Evolutionary conservation across 768 basidiomycete genomes (phyloP).

Genomic region (Leccinum truebloodii): DNA sequence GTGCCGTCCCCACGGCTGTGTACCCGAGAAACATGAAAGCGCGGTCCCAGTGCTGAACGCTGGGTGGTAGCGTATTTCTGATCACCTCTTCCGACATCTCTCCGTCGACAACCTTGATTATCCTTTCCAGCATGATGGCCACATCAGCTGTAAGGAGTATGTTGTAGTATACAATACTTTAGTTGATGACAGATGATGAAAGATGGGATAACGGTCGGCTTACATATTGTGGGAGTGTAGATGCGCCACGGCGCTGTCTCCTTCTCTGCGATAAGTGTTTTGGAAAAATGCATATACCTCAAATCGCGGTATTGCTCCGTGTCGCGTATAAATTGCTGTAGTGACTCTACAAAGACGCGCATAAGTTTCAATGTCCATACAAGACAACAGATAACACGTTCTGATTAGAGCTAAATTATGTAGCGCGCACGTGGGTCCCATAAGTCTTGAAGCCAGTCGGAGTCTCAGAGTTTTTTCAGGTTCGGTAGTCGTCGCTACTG

Average conservation of each 20-base stretch:
- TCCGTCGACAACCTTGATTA: slow-evolving; percentile 19
- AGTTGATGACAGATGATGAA: neutral
- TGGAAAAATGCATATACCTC: neutral
- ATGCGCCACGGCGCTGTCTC: neutral
- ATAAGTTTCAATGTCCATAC: neutral
- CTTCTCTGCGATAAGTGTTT: neutral
- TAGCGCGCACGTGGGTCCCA: slow-evolving; percentile 28
- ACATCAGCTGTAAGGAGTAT: slow-evolving; percentile 14
- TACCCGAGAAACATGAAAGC: neutral
- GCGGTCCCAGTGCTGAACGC: slow-evolving; percentile 19
- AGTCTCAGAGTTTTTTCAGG: neutral
- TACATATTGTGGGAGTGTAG: neutral
- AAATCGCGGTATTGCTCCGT: neutral
- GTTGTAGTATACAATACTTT: neutral
- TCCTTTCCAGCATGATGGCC: slow-evolving; percentile 14
- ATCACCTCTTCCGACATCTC: slow-evolving; percentile 18
- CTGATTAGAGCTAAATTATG: slow-evolving; percentile 19
- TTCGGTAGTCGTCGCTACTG: no score
- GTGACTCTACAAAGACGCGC: neutral
- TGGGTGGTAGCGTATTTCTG: slow-evolving; percentile 17
- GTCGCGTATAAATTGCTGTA: neutral
- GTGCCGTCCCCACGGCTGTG: neutral
- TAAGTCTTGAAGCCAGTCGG: slow-evolving; percentile 18
- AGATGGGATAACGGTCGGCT: neutral
- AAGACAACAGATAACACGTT: neutral